Evolutionary conservation across 495 filamentous ascomycete species (phyloP).

Genomic region (Penicillium tannophilum): DNA sequence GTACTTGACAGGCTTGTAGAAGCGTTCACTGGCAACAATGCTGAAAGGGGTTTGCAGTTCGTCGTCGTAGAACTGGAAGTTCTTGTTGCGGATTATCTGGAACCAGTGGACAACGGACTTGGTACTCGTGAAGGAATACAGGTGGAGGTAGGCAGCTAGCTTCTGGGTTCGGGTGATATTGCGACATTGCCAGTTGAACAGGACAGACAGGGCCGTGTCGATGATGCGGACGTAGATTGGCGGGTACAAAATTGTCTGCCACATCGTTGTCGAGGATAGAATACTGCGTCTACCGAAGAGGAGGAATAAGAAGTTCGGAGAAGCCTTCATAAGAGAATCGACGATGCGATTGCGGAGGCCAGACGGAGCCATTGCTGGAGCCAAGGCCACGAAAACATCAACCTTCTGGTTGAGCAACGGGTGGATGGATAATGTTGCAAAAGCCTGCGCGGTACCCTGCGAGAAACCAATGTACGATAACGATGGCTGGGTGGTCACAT

Average conservation of each 20-base stretch:
- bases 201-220: conserved; percentile 74
- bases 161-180: conserved; percentile 91
- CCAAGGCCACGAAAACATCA: conserved; percentile 96
- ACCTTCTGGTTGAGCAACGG: conserved; percentile 90
- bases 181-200: conserved; percentile 86
- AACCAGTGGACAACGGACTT: conserved; percentile 99
- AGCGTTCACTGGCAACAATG: conserved; percentile 58
- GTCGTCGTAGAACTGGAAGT: conserved; percentile 98
- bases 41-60: conserved; percentile 72
- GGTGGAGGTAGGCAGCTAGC: conserved; percentile 92
- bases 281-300: conserved; percentile 95
- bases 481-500: conserved; percentile 78
- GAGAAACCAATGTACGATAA: conserved; percentile 96
- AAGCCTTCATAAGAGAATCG: conserved; percentile 89
- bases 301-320: conserved; percentile 88
- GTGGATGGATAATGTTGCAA: conserved; percentile 92
- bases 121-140: conserved; percentile 94
- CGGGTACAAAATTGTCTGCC: conserved; percentile 93
- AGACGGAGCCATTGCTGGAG: conserved; percentile 93
- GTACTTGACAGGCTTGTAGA: conserved; percentile 92
- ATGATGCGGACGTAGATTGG: conserved; percentile 91
- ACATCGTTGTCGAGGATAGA: conserved; percentile 91
- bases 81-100: conserved; percentile 93
- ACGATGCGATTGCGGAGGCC: conserved; percentile 88
- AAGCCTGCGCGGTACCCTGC: conserved; percentile 95